Evolutionary conservation across 2,329 filamentous ascomycete genomes (phyloP).

Genomic region (Paramyrothecium sp.): DNA sequence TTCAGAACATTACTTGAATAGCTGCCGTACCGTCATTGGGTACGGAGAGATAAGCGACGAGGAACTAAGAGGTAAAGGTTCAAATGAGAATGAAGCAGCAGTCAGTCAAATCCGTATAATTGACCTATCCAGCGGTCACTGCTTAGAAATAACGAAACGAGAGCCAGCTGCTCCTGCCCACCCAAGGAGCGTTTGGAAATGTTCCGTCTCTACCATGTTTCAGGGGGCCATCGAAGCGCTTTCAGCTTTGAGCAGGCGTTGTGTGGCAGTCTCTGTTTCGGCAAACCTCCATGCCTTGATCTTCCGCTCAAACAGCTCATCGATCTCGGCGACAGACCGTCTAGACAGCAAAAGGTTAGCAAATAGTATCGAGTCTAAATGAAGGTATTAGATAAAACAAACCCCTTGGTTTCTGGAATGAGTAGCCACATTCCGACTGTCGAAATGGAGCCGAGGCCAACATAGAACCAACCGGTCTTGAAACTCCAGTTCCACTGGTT

Average conservation of each 20-base stretch:
- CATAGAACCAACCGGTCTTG: slow-evolving; percentile 19
- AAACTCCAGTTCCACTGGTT: slow-evolving; percentile 18
- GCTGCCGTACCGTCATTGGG: too few species aligned
- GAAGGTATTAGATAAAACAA: not conserved
- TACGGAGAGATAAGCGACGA: not conserved
- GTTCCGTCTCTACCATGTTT: not conserved
- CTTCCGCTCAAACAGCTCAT: slow-evolving; percentile 24
- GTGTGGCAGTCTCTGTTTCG: slow-evolving; percentile 10
- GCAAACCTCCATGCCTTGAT: slow-evolving; percentile 21
- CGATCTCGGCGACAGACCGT: slow-evolving; percentile 20
- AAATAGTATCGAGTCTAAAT: not conserved
- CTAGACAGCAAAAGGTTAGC: slow-evolving; percentile 2
- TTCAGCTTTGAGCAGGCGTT: slow-evolving; percentile 4
- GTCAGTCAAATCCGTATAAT: not conserved
- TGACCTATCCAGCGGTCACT: not conserved
- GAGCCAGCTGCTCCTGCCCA: not conserved
- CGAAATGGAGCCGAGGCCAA: slow-evolving; percentile 6
- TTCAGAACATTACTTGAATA: too few species aligned
- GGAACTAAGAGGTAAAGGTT: not conserved
- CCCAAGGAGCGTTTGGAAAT: not conserved
- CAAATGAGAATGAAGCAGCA: not conserved
- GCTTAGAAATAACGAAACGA: not conserved
- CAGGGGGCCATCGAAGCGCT: not conserved
- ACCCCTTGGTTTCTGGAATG: slow-evolving; percentile 13
- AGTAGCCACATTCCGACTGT: slow-evolving; percentile 7